Base-by-base conservation (phyloP, 768 basidiomycete genomes). In the Melanogaster broomeanus region DNA sequence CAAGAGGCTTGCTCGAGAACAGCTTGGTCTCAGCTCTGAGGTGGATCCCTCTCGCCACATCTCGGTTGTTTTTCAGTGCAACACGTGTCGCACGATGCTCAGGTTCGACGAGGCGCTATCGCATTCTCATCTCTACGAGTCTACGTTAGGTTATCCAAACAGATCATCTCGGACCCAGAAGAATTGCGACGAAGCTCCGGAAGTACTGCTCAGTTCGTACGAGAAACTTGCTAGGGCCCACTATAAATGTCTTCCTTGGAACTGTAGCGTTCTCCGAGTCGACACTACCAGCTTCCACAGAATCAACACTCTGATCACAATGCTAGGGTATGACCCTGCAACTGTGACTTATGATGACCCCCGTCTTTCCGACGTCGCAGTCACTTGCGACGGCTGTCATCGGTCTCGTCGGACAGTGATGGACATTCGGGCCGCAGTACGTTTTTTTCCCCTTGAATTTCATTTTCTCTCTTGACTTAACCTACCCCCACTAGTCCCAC, bases 1-100 rank as follows among this genome's bases (percentile, higher is more conserved):
- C 12, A 48, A 56, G 22, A 43, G 39, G 16, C 6, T 48, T n/a
- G 46, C 49, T 28, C 53, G 43, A 15, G 9, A 45, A 28, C 11
- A 37, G 28, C 12, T 60, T 19, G 11, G 7, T 37, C 47, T 52
- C 9, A 7, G 45, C 2, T 27, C 39, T 38, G 21, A 13, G 8
- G 55, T 48, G 21, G 45, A 55, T 12, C 58, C 42, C 3, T 60
- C 48, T 34, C 2, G 12, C 16, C 45, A 48, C 18, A 48, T 33
- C 16, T 49, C 25, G 15, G 54, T 61, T 4, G 43, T 61, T 31
- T 57, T 61, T 31, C 37, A 25, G 21, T 60, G 59, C 33, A 51
- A 22, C 21, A 11, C 7, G 27, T 56, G 58, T 22, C 16, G 3
- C 21, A 5, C 13, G 16, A 39, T 53, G 27, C 24, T 51, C 1